phyloP scores from a whole-genome alignment of 805 yeast genomes.

The Naumovozyma baii region DNA sequence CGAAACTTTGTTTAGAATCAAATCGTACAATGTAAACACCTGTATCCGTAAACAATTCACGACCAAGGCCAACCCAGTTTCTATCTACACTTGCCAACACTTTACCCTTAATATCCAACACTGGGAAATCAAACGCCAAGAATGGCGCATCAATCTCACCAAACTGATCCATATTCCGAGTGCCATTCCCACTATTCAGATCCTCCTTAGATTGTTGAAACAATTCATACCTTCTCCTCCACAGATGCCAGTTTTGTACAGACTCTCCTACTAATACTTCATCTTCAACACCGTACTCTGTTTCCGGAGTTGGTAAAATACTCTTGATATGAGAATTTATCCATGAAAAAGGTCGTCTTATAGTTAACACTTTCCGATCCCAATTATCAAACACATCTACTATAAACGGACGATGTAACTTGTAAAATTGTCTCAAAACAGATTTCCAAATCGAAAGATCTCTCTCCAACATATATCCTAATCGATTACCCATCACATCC shows the following conservation, averaged over 20 bases:
- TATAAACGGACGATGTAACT: slow-evolving; percentile 77
- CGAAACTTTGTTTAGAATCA: slow-evolving; percentile 58
- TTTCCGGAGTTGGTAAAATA: slow-evolving; percentile 38
- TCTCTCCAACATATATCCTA: slow-evolving; percentile 78
- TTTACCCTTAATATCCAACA: slow-evolving; percentile 45
- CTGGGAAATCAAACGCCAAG: slow-evolving; percentile 78
- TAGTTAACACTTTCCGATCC: slow-evolving; percentile 52
- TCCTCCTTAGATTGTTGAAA: slow-evolving; percentile 36
- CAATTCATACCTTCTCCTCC: slow-evolving; percentile 83
- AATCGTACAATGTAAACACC: slow-evolving; percentile 83
- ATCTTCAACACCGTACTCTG: slow-evolving; percentile 10
- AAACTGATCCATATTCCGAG: slow-evolving; percentile 69
- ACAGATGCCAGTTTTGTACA: slow-evolving; percentile 87
- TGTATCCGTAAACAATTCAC: slow-evolving; percentile 89
- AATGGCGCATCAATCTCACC: slow-evolving; percentile 84
- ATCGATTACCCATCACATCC: slow-evolving; percentile 60
- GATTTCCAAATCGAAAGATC: slow-evolving; percentile 61
- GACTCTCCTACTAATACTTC: slow-evolving; percentile 66
- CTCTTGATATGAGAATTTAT: slow-evolving; percentile 83
- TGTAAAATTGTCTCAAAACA: slow-evolving; percentile 72
- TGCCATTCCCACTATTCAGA: slow-evolving; percentile 29
- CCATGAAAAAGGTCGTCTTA: slow-evolving; percentile 75
- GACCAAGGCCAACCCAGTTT: slow-evolving; percentile 90
- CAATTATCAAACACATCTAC: slow-evolving; percentile 60
- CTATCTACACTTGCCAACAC: slow-evolving; percentile 75